Conservation (phyloP, 1,139 yeast genomes). For the Geotrichum aggregatum region DNA sequence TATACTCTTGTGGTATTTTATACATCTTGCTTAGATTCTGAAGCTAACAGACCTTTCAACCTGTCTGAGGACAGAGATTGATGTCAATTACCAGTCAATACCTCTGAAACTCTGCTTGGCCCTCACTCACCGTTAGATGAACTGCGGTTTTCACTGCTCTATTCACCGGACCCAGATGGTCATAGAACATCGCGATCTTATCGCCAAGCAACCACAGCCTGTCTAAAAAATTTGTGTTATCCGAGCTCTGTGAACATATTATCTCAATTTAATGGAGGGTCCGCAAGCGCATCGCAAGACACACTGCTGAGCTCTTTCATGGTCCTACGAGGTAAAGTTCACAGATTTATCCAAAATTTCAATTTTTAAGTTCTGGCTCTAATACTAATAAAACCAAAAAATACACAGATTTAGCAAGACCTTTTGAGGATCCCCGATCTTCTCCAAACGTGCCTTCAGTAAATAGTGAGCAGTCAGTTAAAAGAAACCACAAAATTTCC, state of each 20-base stretch:
- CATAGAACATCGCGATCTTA: neutral
- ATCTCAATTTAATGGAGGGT: neutral
- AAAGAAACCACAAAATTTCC: too few relatives aligned
- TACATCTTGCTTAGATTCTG: neutral
- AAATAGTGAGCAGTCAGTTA: too few relatives aligned
- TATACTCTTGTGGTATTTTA: neutral
- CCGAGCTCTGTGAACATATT: neutral
- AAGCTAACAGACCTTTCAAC: neutral
- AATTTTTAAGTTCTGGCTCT: neutral
- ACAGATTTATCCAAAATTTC: neutral
- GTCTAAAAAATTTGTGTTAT: neutral
- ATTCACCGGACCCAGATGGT: neutral
- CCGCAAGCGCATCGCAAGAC: neutral
- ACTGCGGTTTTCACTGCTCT: constrained; percentile 5
- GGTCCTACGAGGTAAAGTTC: neutral
- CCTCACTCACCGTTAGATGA: constrained; percentile 15
- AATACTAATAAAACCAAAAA: too few relatives aligned
- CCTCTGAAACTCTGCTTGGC: neutral
- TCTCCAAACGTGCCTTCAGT: too few relatives aligned
- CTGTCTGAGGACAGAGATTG: too few relatives aligned
- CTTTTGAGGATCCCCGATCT: too few relatives aligned
- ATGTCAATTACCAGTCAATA: neutral
- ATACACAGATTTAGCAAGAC: too few relatives aligned
- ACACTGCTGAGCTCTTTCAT: constrained; percentile 1
- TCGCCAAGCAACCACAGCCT: neutral